Evolutionary conservation across 225 moss, liverwort and hornwort genomes (phyloP), one percentile per base, ranked within the genome.

Genomic region (Straminergon stramineum): DNA sequence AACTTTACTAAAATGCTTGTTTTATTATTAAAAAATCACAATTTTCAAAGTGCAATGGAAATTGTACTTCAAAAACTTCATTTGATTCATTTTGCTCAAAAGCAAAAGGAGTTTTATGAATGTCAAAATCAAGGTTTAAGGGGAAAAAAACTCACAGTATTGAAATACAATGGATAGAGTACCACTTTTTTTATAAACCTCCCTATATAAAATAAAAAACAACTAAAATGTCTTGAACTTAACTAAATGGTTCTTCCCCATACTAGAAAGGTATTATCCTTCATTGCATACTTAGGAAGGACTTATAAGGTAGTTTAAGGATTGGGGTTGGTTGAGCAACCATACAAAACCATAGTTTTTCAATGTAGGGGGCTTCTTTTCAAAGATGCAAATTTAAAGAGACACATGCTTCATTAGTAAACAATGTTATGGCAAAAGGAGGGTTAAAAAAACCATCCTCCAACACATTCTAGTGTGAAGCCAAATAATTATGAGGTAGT

Each of bases 261-360:
- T 48, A 48, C 9, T 48, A 9, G 48, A 9, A 48, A 39, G 23
- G 13, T 27, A 15, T 26, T 28, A 27, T 43, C 1, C 16, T 28
- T 6, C 8, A 3, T 6, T 43, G 10, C 1, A 73, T 27, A 71
- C 4, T 1, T 26, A 2, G 16, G 4, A 73, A 2, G 9, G 3
- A 28, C 28, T 73, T 41, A 15, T 24, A 0, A 37, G 5, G 6
- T 9, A 27, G 28, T 43, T 43, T 8, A 9, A 28, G 3, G 5
- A 41, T 73, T 26, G 10, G 10, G 3, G 3, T 6, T 45, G 2
- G 15, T 45, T 45, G 9, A 45, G 0, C 3, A 45, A 6, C 5
- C 0, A 8, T 28, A 10, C 17, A 6, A 16, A 6, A 73, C 27
- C 1, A 6, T 18, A 48, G 31, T 75, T 75, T 1, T 11, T 75